A percentile compares a stretch with the other conserved stretches of the same genome.
phyloP scores from a whole-genome alignment of 2,329 filamentous ascomycete genomes.

The Colletotrichum sp. region DNA sequence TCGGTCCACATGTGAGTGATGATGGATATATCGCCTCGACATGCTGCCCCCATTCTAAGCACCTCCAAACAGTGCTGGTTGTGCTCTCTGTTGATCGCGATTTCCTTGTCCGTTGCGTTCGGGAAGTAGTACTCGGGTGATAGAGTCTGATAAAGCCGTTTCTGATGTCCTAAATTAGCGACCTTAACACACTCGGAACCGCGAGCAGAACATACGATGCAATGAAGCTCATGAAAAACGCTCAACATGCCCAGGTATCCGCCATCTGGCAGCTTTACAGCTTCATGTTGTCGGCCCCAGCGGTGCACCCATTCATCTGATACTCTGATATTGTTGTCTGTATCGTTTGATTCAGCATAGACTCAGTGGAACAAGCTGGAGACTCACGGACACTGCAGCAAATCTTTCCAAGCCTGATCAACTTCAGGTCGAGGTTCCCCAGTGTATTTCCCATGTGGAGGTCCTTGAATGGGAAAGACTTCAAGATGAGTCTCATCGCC shows the following conservation, averaged over 20 bases:
- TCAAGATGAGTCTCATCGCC: constrained; percentile 11
- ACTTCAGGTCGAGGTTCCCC: constrained; percentile 13
- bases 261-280: constrained; percentile 14
- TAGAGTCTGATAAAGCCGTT: constrained; percentile 16
- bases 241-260: constrained; percentile 20
- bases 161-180: background rate
- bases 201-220: background rate
- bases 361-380: background rate
- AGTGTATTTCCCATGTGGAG: constrained; percentile 15
- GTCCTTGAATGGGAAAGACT: constrained; percentile 14
- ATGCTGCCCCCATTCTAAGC: constrained; percentile 13
- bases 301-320: constrained; percentile 15
- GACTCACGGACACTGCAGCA: constrained; percentile 1
- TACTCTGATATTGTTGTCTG: constrained; percentile 18
- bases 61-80: constrained; percentile 20
- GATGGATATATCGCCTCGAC: constrained; percentile 17
- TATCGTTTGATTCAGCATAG: background rate
- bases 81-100: constrained; percentile 12
- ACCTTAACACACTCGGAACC: background rate
- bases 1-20: constrained; percentile 22
- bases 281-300: constrained; percentile 15
- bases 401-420: constrained; percentile 15
- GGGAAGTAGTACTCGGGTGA: constrained; percentile 15
- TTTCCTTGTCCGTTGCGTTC: constrained; percentile 7
- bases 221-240: constrained; percentile 18